Base-by-base conservation (phyloP, 768 basidiomycete genomes). In the Udeniomyces megalosporus region DNA sequence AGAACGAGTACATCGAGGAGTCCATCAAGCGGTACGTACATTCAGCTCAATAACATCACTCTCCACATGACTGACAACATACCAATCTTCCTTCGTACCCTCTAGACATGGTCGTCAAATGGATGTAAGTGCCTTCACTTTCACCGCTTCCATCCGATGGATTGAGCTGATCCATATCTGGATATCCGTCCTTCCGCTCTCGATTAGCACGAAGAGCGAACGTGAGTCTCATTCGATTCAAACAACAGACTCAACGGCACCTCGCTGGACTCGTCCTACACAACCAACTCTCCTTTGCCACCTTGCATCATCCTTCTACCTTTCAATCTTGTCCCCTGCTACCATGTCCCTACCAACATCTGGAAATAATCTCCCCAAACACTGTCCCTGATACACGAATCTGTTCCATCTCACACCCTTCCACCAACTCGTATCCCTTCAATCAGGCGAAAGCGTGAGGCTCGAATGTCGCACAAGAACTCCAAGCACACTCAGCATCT, bases 1-100 rank as follows among this genome's bases (percentile, higher is more conserved):
- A 99, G 88, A 97, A 97, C 80, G 92, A 96, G 74, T 96, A 97
- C 74, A 97, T 99, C 75, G 93, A 97, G 75, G 93, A 99, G 78
- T 86, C 88, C 71, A 92, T 96, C 74, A 91, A 89, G 32, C 42
- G 38, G 44, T 50, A 15, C 54, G 32, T 15, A 4, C 32, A 38
- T 8, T 20, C 24, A 7, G 14, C 3, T 6, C 50, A 2, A 10
- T 11, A 11, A n/a, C 26, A 48, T 31, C 29, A 3, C 12, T 59
- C 28, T 59, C 4, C 22, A 4, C 14, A 20, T 4, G 26, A 46
- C 46, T 46, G 28, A 52, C 38, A 22, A 10, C 4, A 45, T 12
- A 2, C 3, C 14, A 20, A 22, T 46, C 45, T 15, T 1, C 31
- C 29, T 34, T 38, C 12, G 6, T 28, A 20, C 1, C 28, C 29